Evolutionary conservation across 331 rosid species (phyloP).

Genomic region (Quercus tomentella): DNA sequence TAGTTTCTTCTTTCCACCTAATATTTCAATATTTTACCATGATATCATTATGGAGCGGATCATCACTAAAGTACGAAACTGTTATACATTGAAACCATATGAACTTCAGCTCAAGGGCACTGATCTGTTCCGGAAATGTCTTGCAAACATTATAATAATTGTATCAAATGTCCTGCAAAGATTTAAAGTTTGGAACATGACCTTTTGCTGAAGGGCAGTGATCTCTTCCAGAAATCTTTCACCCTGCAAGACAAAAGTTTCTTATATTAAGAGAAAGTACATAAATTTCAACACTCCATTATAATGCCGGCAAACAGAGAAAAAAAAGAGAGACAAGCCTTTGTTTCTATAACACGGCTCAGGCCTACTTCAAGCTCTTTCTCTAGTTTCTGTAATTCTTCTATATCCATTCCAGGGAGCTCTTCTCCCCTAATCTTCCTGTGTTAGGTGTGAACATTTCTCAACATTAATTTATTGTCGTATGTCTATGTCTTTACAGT

Average conservation of each 20-base stretch:
- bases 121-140: too few relatives aligned
- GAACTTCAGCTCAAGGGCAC: too few relatives aligned
- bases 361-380: constrained; percentile 31
- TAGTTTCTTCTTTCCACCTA: too few relatives aligned
- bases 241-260: constrained; percentile 34
- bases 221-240: constrained; percentile 39
- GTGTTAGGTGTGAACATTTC: background rate
- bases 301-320: background rate
- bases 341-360: constrained; percentile 32
- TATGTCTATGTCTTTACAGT: background rate
- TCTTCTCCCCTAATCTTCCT: constrained; percentile 66
- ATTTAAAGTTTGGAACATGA: constrained; percentile 13
- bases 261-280: background rate
- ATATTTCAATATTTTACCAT: too few relatives aligned
- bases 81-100: background rate
- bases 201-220: constrained; percentile 48
- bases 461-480: background rate
- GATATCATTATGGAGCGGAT: too few relatives aligned
- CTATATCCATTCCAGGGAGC: constrained; percentile 35
- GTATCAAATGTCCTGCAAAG: background rate
- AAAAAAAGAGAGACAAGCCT: constrained; percentile 32
- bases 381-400: constrained; percentile 54
- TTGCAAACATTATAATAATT: background rate
- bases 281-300: background rate
- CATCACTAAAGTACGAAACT: background rate